Percentiles rank a stretch among this genome's conserved stretches.
Evolutionary conservation across 305 asterid genomes (phyloP).

Genomic region (Caryopteris hybrid): DNA sequence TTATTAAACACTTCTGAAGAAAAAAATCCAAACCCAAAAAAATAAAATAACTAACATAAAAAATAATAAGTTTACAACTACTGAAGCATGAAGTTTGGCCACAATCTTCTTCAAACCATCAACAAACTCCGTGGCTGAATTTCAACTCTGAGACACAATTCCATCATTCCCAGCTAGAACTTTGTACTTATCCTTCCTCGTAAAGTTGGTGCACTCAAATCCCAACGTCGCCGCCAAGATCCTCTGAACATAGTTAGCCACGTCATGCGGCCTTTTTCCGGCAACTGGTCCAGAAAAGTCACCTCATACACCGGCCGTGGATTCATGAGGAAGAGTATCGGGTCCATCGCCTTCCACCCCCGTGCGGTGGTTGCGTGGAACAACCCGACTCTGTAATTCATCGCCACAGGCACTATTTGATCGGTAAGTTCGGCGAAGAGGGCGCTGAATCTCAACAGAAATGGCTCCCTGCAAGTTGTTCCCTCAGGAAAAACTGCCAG

Average conservation of each 20-base stretch:
- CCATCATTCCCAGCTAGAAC: constrained; percentile 84
- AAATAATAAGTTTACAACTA: constrained; percentile 22
- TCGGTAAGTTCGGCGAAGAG: constrained; percentile 89
- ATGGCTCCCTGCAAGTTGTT: constrained; percentile 88
- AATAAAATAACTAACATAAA: background rate
- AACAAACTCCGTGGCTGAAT: constrained; percentile 20
- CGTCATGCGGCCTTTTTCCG: constrained; percentile 90
- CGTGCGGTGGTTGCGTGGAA: constrained; percentile 90
- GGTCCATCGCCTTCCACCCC: constrained; percentile 88
- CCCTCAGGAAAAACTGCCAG: constrained; percentile 84
- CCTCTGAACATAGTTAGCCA: constrained; percentile 87
- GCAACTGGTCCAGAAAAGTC: constrained; percentile 72
- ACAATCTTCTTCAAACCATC: constrained; percentile 32
- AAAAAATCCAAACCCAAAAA: constrained; percentile 1
- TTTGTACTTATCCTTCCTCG: constrained; percentile 76
- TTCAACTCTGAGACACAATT: constrained; percentile 42
- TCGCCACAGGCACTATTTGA: constrained; percentile 79
- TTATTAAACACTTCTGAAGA: constrained; percentile 17
- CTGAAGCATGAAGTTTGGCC: constrained; percentile 35
- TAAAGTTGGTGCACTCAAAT: constrained; percentile 84
- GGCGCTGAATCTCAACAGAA: constrained; percentile 67
- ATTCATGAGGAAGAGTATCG: constrained; percentile 85
- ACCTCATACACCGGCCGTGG: constrained; percentile 85
- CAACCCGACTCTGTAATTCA: constrained; percentile 74
- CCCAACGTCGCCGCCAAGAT: constrained; percentile 80